Evolutionary conservation across 192 early-diverging fungal genomes (phyloP), one percentile per base, ranked within the genome.

Genomic region (Anaeromyces robustus): DNA sequence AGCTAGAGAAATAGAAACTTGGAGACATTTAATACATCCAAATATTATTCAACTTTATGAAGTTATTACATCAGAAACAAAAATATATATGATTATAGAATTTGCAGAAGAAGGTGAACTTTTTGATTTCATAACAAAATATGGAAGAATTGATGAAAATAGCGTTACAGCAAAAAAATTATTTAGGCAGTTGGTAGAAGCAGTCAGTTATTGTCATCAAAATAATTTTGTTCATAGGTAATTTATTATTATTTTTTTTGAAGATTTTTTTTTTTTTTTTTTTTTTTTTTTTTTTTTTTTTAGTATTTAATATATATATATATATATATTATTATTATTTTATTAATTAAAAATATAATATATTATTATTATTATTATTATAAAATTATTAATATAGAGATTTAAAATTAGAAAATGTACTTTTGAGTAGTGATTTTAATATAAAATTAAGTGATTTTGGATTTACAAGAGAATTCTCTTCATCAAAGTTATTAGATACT

Each of bases 51-150:
- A 90, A 29, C 87, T 95, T 13, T 92, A 93, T 81, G 94, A 95
- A 82, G 91, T 95, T 29, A 86, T 95, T 29, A 83, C 87, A 28
- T 90, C 90, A 26, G 93, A 94, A 83, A 88, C 86, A 30, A 86
- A 90, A 78, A 94, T 95, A 80, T 93, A 94, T 83, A 89, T 95
- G 82, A 87, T 95, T n/a, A 89, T 89, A 41, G 94, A 95, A 84
- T 94, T 92, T 81, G 94, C 93, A 79, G 85, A 86, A 28, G 91
- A 90, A 77, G 93, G 93, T 18, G 93, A 94, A 80, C 79, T 91
- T 9, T 87, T 87, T 31, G 87, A 89, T 81, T 84, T 84, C 29
- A 82, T 92, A 2, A 83, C 87, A 30, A 79, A 81, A 29, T 82
- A 83, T 81, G 86, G 89, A 30, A 82, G 81, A 81, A 81, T 81